A percentile compares a stretch with the other conserved stretches of the same genome.
phyloP scores from a whole-genome alignment of 2,329 filamentous ascomycete species.

The Neocatenulostroma microsporum region DNA sequence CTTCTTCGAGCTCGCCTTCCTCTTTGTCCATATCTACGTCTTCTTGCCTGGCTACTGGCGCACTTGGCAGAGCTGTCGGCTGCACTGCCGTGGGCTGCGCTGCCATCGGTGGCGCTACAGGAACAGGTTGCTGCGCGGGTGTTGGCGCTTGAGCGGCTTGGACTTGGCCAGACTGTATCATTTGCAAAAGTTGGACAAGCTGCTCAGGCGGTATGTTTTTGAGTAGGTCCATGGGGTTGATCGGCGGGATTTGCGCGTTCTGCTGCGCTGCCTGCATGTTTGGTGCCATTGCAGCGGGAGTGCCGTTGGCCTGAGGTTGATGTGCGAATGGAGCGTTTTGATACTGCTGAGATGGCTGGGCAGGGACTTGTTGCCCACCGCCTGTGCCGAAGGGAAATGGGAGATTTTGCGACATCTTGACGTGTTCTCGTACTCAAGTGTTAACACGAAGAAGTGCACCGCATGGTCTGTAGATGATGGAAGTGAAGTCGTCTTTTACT shows the following conservation, averaged over 20 bases:
- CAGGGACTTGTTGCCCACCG: conserved; percentile 5
- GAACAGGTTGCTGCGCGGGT: background rate
- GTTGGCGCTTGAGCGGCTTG: conserved; percentile 16
- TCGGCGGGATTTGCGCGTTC: background rate
- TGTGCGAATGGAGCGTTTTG: conserved; percentile 5
- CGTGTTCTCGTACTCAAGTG: too few species aligned
- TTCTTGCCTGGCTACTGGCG: conserved; percentile 2
- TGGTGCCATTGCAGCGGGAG: too few species aligned
- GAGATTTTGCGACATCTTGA: conserved; percentile 18
- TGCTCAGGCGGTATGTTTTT: conserved; percentile 23
- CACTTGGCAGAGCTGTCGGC: background rate
- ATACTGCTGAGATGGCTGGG: conserved; percentile 7
- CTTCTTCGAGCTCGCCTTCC: conserved; percentile 73
- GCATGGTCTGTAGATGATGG: too few species aligned
- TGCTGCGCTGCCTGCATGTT: too few species aligned
- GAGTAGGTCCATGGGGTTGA: conserved; percentile 13
- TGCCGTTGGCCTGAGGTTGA: conserved; percentile 7
- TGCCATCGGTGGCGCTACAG: too few species aligned
- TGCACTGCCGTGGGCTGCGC: too few species aligned
- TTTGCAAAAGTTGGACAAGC: conserved; percentile 18
- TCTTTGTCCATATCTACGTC: conserved; percentile 46
- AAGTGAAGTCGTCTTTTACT: too few species aligned
- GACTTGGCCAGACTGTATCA: conserved; percentile 22
- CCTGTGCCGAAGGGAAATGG: conserved; percentile 11
- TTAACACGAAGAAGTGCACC: too few species aligned